Base-by-base conservation (phyloP, 2,329 filamentous ascomycete genomes). In the Cryphonectria naterciae region DNA sequence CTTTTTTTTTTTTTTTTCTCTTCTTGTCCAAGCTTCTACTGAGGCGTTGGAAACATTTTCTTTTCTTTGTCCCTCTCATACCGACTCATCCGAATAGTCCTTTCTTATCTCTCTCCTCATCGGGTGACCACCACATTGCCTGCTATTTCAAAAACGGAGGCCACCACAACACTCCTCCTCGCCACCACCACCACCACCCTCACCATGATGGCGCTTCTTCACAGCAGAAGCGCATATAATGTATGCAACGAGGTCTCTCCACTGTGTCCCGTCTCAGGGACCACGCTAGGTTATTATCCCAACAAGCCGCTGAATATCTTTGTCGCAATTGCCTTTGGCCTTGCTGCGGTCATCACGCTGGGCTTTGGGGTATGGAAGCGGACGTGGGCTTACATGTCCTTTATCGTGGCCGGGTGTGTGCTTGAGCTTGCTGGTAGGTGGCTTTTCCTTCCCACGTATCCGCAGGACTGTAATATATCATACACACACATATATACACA, bases 251-350 rank as follows among this genome's bases (percentile, higher is more conserved):
- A 81, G 22, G 79, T 88, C 72, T 80, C 81, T 11, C 70, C 76
- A 2, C 69, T 74, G 54, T 89, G 87, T 73, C 86, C 86, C n/a
- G 85, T 88, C 74, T 71, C 80, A 56, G 80, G 79, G 41, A 88
- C 87, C 2, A 86, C 87, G 17, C 79, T 87, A 46, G 87, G 87
- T 64, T 90, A 90, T 79, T 82, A 83, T 46, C 88, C 88, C 8
- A 88, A 86, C 74, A 76, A 84, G n/a, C 84, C 85, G 64, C 84
- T 87, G 74, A 88, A 88, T 77, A 80, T 83, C 74, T 86, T 89
- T 76, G 87, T 88, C 77, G 79, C 84, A 58, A 78, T 83, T 67
- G 81, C 80, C 28, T 90, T 88, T 71, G 86, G 80, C 10, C 54
- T 86, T 2, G 80, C 81, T 10, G 75, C 81, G 11, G 62, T 88